Conservation (phyloP, 2,329 filamentous ascomycete genomes). For the Aspergillus pseudoglaucus region DNA sequence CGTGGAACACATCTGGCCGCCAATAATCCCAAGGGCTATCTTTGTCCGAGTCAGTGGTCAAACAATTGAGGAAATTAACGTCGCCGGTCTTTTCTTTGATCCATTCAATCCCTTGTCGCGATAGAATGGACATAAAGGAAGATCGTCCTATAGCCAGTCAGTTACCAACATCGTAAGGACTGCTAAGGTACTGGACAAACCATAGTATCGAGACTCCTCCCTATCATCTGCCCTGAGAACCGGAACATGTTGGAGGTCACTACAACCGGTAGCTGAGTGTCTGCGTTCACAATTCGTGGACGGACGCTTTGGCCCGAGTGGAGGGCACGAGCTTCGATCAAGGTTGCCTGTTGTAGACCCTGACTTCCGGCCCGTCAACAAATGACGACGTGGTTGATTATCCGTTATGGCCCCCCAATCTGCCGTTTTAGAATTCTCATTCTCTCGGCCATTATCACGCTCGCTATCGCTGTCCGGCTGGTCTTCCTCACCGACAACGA, state of each 20-base stretch:
- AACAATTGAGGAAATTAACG: slow-evolving; percentile 78
- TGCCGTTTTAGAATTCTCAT: slow-evolving; percentile 35
- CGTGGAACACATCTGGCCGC: slow-evolving; percentile 92
- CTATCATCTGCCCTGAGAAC: slow-evolving; percentile 81
- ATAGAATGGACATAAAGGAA: slow-evolving; percentile 93
- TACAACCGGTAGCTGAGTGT: slow-evolving; percentile 37
- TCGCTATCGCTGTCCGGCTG: slow-evolving; percentile 9
- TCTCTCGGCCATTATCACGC: slow-evolving; percentile 26
- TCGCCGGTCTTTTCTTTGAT: slow-evolving; percentile 96
- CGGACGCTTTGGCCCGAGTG: slow-evolving; percentile 4
- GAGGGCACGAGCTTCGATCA: slow-evolving; percentile 17
- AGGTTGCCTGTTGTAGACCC: not conserved
- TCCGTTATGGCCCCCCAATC: slow-evolving; percentile 5
- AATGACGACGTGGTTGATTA: slow-evolving; percentile 15
- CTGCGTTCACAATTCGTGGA: slow-evolving; percentile 2
- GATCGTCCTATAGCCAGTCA: slow-evolving; percentile 61
- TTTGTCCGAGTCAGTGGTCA: slow-evolving; percentile 71
- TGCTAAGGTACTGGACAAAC: slow-evolving; percentile 8
- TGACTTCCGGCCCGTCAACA: slow-evolving; percentile 3
- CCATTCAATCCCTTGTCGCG: slow-evolving; percentile 92
- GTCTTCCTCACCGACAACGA: slow-evolving; percentile 18
- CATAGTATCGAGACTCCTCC: slow-evolving; percentile 84
- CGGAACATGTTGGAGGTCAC: slow-evolving; percentile 56
- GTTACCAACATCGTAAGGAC: not conserved
- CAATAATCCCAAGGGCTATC: slow-evolving; percentile 88